These are phyloP conservation scores for Bryoerythrophyllum caledonicum DNA, from an alignment of 225 moss, liverwort and hornwort species.

Conservation along the genomic window DNA sequence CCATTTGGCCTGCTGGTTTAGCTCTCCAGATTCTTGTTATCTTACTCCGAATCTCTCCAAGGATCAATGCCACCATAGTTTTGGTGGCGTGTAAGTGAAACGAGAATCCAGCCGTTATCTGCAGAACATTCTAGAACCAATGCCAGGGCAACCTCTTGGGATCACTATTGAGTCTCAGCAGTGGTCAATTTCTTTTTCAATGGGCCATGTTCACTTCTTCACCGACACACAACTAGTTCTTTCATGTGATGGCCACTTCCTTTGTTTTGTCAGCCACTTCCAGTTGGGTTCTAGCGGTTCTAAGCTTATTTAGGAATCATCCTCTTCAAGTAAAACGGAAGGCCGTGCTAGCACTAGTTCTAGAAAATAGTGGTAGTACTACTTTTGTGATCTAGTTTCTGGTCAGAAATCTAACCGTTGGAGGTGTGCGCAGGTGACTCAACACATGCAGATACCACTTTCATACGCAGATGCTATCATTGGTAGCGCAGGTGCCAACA, in stretches of 20 bases:
- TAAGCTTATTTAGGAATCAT: no score
- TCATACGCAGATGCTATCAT: constrained; percentile 98
- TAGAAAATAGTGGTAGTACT: no score
- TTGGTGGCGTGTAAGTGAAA: background rate
- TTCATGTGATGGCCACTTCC: no score
- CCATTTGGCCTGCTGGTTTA: constrained; percentile 3
- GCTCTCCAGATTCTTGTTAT: background rate
- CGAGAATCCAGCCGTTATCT: background rate
- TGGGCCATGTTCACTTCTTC: no score
- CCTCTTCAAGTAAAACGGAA: no score
- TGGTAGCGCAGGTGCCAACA: constrained; percentile 95
- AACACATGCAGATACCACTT: constrained; percentile 99
- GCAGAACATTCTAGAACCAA: background rate
- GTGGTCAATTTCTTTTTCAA: no score
- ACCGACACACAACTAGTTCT: no score
- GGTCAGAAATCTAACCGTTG: background rate
- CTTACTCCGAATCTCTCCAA: background rate
- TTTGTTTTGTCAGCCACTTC: no score
- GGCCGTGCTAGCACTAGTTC: no score
- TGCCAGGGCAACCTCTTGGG: background rate
- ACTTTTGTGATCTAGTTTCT: no score
- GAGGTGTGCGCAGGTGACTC: constrained; percentile 78
- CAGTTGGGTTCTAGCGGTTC: no score
- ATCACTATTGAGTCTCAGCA: no score
- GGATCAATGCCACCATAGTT: background rate